phyloP scores from a whole-genome alignment of 306 rosid genomes.

The Morella rubra region DNA sequence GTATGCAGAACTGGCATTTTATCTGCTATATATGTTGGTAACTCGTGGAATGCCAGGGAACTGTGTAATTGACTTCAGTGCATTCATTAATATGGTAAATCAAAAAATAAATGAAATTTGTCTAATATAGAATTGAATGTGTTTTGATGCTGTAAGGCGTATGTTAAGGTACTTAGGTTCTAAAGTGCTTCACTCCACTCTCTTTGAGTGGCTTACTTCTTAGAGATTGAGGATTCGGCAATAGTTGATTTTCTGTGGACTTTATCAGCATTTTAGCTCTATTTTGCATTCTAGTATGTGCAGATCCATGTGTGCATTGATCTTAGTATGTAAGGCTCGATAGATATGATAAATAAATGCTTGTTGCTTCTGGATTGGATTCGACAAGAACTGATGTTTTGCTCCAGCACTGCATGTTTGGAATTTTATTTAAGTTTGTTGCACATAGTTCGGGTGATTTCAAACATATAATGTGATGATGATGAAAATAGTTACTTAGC shows the following conservation, averaged over 20 bases:
- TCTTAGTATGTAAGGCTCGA: not conserved
- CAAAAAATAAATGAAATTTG: not conserved
- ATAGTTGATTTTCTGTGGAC: not conserved
- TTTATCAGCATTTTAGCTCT: not conserved
- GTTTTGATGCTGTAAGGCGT: too few species aligned
- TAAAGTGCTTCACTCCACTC: not conserved
- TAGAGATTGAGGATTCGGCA: not conserved
- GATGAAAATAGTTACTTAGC: not conserved
- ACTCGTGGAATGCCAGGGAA: not conserved
- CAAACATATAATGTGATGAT: not conserved
- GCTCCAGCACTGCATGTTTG: not conserved
- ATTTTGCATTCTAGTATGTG: not conserved
- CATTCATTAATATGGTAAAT: too few species aligned
- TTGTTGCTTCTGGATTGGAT: not conserved
- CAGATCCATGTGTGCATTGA: not conserved
- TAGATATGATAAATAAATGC: not conserved
- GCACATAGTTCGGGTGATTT: conserved; percentile 1
- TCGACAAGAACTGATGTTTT: not conserved
- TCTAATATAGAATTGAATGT: not conserved
- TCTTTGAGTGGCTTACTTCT: not conserved
- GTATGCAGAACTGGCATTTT: not conserved
- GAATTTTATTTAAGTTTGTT: not conserved
- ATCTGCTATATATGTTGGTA: not conserved
- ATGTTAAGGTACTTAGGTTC: not conserved
- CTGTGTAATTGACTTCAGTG: not conserved